Evolutionary conservation across 495 filamentous ascomycete genomes (phyloP).

Genomic region (Tuber melanosporum): DNA sequence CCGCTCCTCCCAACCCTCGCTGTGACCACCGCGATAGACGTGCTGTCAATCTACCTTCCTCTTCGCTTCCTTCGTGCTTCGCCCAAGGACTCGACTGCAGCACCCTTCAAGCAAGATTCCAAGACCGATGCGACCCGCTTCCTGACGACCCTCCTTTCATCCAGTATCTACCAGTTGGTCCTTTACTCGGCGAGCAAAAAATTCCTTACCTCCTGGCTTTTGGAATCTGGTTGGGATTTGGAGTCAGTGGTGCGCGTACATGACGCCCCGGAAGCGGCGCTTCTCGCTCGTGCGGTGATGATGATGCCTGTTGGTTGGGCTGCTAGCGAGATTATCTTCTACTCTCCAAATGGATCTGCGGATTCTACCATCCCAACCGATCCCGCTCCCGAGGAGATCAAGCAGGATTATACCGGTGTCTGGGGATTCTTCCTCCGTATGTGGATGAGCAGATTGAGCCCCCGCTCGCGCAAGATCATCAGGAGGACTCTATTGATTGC

Average conservation of each 20-base stretch:
- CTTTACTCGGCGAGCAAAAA: constrained; percentile 30
- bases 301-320: constrained; percentile 41
- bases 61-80: constrained; percentile 32
- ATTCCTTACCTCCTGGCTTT: constrained; percentile 36
- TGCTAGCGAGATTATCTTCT: constrained; percentile 34
- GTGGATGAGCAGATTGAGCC: constrained; percentile 35
- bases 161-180: constrained; percentile 33
- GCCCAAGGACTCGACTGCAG: constrained; percentile 8
- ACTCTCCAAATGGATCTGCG: constrained; percentile 21
- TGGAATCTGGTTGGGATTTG: constrained; percentile 34
- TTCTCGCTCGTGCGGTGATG: constrained; percentile 30
- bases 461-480: constrained; percentile 32
- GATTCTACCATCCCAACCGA: constrained; percentile 18
- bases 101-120: constrained; percentile 11
- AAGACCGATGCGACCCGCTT: constrained; percentile 27
- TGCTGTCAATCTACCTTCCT: constrained; percentile 38
- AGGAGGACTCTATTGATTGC: constrained; percentile 36
- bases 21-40: constrained; percentile 22
- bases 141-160: constrained; percentile 26
- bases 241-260: constrained; percentile 34
- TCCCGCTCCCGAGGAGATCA: constrained; percentile 12
- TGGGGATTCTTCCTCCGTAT: constrained; percentile 21
- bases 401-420: constrained; percentile 23
- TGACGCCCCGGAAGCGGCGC: constrained; percentile 25
- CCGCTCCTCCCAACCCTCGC: constrained; percentile 36